Base-by-base conservation (phyloP, 1,284 basidiomycete genomes). In the Ganoderma multipileum region DNA sequence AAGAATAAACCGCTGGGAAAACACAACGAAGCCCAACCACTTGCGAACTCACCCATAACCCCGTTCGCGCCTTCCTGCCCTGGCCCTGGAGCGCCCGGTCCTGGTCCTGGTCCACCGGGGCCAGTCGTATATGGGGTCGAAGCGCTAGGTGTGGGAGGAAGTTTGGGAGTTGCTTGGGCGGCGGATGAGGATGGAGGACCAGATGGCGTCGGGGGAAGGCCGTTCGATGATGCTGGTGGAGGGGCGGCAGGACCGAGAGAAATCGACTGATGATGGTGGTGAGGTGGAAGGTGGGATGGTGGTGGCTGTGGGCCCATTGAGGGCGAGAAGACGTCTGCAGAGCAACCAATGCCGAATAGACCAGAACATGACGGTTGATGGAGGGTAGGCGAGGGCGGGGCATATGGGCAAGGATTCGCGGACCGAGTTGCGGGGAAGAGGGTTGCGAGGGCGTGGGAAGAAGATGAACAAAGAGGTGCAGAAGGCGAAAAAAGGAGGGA, bases 81-180 rank as follows among this genome's bases (percentile, higher is more conserved):
- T 33, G 72, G 66, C 55, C 68, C 72, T 64, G 68, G 68, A 39
- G 68, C 72, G 55, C 69, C 70, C 44, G 65, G 65, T 68, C 65
- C 70, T 47, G 61, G 68, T 23, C 68, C 67, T 33, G 70, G 68
- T 33, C 69, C 68, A 38, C 71, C 66, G 63, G 68, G 66, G n/a
- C 68, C 71, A 41, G 63, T 72, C 11, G 67, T 67, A 63, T 73
- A 71, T 38, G 70, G 72, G 18, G 73, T 64, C 61, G 72, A 68
- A 26, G 70, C 70, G 50, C 74, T 73, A 6, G 74, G 74, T 14
- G 74, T 71, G 2, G 74, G 76, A 6, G 76, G 76, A 18, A 76
- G 66, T 66, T 76, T 76, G 28, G 75, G 75, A 14, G 75, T 76
- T 59, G 72, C 73, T 54, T 73, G 68, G 41, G 68, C 16, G n/a